A percentile compares a stretch with the other conserved stretches of the same genome.
These are phyloP conservation scores for Ceratocystis albifundus DNA, from an alignment of 2,329 filamentous ascomycete species.

Conservation along the genomic window DNA sequence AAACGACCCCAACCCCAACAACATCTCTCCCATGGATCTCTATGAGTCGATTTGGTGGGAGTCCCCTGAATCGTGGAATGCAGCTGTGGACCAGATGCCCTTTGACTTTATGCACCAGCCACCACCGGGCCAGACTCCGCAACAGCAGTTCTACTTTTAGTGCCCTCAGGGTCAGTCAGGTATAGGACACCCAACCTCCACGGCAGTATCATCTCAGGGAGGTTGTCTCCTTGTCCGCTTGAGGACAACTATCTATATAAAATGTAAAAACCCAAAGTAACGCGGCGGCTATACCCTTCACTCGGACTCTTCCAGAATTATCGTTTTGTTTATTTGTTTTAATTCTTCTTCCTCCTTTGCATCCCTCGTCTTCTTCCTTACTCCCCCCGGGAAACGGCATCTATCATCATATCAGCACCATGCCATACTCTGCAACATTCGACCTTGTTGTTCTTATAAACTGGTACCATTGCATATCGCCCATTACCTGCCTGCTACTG, in stretches of 20 bases:
- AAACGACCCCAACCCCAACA: conserved; percentile 42
- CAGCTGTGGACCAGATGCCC: conserved; percentile 44
- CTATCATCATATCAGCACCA: not conserved
- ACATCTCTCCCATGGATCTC: conserved; percentile 56
- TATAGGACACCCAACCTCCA: too few species aligned
- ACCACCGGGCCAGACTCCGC: conserved; percentile 46
- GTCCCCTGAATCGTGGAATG: conserved; percentile 49
- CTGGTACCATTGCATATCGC: not conserved
- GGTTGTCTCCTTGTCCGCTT: not conserved
- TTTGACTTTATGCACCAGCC: conserved; percentile 51
- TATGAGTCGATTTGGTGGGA: conserved; percentile 60
- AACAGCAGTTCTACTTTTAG: conserved; percentile 48
- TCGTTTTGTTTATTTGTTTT: not conserved
- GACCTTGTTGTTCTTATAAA: conserved; percentile 5
- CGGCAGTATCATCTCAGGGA: too few species aligned
- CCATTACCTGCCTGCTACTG: too few species aligned
- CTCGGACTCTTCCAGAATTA: not conserved
- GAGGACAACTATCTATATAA: not conserved
- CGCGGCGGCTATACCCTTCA: conserved; percentile 19
- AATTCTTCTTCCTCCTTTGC: not conserved
- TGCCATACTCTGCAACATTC: not conserved
- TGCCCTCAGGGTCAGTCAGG: not conserved
- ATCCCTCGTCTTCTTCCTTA: not conserved
- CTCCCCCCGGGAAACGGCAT: not conserved
- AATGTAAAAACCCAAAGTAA: not conserved